Conservation (phyloP, 495 filamentous ascomycete genomes). For the Ascodesmis nigricans region DNA sequence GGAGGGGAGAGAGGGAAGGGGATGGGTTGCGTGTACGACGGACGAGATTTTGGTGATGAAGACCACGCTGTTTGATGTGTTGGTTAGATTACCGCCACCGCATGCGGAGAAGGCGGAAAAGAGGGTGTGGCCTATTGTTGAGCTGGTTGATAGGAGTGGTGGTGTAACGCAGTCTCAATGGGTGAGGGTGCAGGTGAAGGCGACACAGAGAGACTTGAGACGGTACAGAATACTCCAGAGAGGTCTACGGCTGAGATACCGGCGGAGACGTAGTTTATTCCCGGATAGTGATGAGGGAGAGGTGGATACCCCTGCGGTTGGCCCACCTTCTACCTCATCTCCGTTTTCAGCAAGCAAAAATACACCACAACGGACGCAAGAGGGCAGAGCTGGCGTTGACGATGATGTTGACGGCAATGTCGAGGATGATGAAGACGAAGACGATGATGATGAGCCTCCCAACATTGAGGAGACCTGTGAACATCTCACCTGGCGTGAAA, state of each 20-base stretch:
- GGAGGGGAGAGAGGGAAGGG: conserved; percentile 28
- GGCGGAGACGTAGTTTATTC: background rate
- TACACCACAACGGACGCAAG: no score
- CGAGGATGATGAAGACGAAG: conserved; percentile 9
- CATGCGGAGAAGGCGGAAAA: conserved; percentile 34
- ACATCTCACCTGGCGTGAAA: conserved; percentile 54
- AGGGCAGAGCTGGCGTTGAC: no score
- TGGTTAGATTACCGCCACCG: conserved; percentile 53
- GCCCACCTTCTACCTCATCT: no score
- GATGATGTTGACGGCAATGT: conserved; percentile 16
- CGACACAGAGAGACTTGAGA: conserved; percentile 73
- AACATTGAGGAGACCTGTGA: conserved; percentile 18
- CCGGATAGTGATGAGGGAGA: conserved; percentile 8
- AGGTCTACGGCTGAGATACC: conserved; percentile 23
- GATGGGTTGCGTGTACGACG: conserved; percentile 88
- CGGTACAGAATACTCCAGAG: conserved; percentile 51
- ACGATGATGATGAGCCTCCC: conserved; percentile 16
- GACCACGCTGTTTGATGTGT: conserved; percentile 60
- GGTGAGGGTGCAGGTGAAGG: conserved; percentile 45
- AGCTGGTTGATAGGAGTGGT: conserved; percentile 31
- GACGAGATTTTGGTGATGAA: conserved; percentile 79
- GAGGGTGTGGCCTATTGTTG: conserved; percentile 55
- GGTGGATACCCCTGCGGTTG: no score
- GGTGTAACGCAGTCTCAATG: no score
- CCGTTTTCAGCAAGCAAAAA: no score